Evolutionary conservation across 352 stramenopile genomes (phyloP), one percentile per base, ranked within the genome.

Genomic region (Globisporangium takayamanum): DNA sequence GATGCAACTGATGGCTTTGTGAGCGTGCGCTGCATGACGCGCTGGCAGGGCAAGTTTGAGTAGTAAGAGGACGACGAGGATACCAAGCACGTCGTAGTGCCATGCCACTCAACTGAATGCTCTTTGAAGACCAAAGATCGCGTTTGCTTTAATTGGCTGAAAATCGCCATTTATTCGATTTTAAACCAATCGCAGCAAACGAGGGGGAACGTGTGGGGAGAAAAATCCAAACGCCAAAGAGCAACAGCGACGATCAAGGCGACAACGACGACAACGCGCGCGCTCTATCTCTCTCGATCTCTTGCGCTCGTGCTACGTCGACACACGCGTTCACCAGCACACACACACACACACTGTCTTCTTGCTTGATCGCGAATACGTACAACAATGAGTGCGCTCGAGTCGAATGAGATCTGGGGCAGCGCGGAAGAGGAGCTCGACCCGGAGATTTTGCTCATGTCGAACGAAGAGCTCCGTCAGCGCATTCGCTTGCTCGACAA

Each of bases 401-500:
- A 89, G 64, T 81, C 79, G 50, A 74, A 72, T 30, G 76, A 82
- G 53, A 86, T 84, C 63, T 86, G 74, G 76, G 75, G 73, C 36
- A 58, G 48, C 61, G 67, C 69, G 11, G 71, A 87, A 42, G 76
- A 88, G 37, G 74, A 69, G 10, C 69, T 90, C 63, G 80, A 88
- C 57, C 87, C 94, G 22, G 94, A 98, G 72, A 97, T 97, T 62
- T 66, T 95, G 59, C 72, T 92, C 71, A 98, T 98, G 92, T 94
- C 88, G 22, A 97, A 94, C 56, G 87, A 97, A 50, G 96, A 99
- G 72, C 73, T 99, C 49, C 88, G 94, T 39, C 95, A 98, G 74
- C 88, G 95, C 58, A 98, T 98, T 66, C 92, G 96, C 45, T 73
- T 98, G 28, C 73, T 99, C 54, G 96, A 99, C 70, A 99, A 98